Percentiles rank a stretch among this genome's conserved stretches.
Evolutionary conservation across 345 rosid species (phyloP).

Genomic region (Populus simonii): DNA sequence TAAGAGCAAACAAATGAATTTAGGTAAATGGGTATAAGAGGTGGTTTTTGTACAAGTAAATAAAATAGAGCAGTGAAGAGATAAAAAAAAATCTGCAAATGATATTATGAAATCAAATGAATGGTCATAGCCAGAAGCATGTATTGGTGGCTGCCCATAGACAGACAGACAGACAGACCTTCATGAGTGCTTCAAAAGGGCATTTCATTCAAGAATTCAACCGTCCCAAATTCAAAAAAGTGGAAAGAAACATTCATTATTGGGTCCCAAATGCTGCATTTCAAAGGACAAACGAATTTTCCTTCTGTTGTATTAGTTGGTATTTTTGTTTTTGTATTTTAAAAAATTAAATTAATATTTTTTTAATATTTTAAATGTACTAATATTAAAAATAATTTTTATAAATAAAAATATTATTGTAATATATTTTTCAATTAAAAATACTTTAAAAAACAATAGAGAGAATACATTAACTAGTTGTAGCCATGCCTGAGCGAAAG

Average conservation of each 20-base stretch:
- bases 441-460: too few relatives aligned
- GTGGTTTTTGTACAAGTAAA: not conserved
- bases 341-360: too few relatives aligned
- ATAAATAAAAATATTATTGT: too few relatives aligned
- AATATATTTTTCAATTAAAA: too few relatives aligned
- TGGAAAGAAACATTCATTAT: constrained; percentile 2
- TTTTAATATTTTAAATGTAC: too few relatives aligned
- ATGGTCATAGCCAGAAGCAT: not conserved
- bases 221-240: not conserved
- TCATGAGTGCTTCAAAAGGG: not conserved
- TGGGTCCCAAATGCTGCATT: constrained; percentile 29
- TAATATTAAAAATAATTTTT: too few relatives aligned
- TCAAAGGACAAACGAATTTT: too few relatives aligned
- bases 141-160: constrained; percentile 15
- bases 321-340: too few relatives aligned
- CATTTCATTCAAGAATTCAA: not conserved
- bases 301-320: too few relatives aligned
- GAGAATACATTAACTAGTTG: not conserved
- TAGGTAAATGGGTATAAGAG: not conserved
- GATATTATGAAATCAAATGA: not conserved
- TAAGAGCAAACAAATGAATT: not conserved
- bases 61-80: not conserved
- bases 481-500: constrained; percentile 7
- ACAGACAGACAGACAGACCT: not conserved
- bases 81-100: not conserved